These are phyloP conservation scores for Penicillium angulare DNA, from an alignment of 495 filamentous ascomycete species.

Conservation along the genomic window DNA sequence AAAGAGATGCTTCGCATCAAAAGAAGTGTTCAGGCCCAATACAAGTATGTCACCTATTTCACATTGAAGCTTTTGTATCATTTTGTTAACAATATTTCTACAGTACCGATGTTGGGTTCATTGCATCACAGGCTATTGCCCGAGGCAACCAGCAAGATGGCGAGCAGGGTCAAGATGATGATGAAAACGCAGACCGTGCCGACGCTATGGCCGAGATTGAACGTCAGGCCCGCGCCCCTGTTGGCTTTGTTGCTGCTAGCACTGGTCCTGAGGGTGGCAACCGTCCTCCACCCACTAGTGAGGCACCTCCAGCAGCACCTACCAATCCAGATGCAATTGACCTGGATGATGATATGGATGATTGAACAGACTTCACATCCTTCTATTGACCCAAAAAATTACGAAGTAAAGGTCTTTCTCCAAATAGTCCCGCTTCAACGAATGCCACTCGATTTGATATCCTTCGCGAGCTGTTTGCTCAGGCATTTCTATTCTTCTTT, in stretches of 20 bases:
- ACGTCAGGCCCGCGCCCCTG: constrained; percentile 81
- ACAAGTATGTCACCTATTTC: constrained; percentile 60
- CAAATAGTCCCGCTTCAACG: background rate
- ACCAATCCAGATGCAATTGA: constrained; percentile 90
- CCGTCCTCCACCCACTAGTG: constrained; percentile 40
- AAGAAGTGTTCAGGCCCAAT: constrained; percentile 94
- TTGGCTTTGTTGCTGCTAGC: constrained; percentile 87
- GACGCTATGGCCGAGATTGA: constrained; percentile 94
- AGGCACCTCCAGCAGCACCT: constrained; percentile 44
- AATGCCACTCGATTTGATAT: background rate
- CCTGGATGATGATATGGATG: constrained; percentile 65
- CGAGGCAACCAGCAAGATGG: constrained; percentile 64
- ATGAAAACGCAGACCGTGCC: constrained; percentile 54
- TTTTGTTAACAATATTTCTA: constrained; percentile 16
- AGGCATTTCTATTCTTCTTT: constrained; percentile 3
- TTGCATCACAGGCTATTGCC: constrained; percentile 92
- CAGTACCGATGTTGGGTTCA: constrained; percentile 95
- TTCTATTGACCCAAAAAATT: no score
- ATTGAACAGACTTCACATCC: constrained; percentile 25
- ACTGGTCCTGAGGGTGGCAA: constrained; percentile 76
- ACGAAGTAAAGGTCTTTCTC: no score
- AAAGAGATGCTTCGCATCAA: constrained; percentile 99
- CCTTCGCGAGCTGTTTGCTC: background rate
- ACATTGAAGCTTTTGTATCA: background rate
- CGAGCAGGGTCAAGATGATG: constrained; percentile 30